A percentile compares a stretch with the other conserved stretches of the same genome.
These are phyloP conservation scores for Suhomyces choctaworum DNA, from an alignment of 1,139 yeast species.

Conservation along the genomic window DNA sequence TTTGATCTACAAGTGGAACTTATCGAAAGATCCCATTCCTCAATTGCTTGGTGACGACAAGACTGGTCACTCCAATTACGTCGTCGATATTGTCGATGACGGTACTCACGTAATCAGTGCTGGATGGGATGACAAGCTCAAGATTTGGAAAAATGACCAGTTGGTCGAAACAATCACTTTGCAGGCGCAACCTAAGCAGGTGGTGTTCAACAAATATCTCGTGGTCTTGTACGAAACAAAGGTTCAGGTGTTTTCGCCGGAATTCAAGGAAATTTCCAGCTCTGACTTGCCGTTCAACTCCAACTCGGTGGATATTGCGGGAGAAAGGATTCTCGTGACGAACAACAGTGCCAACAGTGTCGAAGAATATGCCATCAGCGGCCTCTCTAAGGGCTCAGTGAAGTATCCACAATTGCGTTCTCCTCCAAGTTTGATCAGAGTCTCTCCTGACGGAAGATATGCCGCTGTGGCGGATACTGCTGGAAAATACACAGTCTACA, in stretches of 20 bases:
- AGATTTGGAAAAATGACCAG: conserved; percentile 38
- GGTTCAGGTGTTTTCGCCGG: conserved; percentile 34
- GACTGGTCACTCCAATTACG: conserved; percentile 55
- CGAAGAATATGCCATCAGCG: conserved; percentile 26
- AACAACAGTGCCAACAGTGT: conserved; percentile 44
- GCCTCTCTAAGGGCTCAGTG: conserved; percentile 17
- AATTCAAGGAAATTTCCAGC: conserved; percentile 23
- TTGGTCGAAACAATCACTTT: conserved; percentile 35
- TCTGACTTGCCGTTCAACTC: conserved; percentile 37
- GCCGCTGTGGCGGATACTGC: conserved; percentile 84
- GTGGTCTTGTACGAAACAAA: conserved; percentile 53
- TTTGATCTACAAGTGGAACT: conserved; percentile 59
- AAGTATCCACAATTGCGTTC: conserved; percentile 55
- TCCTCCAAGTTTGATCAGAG: conserved; percentile 59
- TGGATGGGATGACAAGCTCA: conserved; percentile 90
- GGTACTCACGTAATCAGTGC: conserved; percentile 46
- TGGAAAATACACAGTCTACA: conserved; percentile 79
- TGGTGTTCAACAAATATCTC: conserved; percentile 32
- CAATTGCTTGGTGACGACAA: conserved; percentile 25
- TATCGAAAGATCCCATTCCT: conserved; percentile 32
- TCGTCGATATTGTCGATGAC: conserved; percentile 44
- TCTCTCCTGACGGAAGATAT: conserved; percentile 68
- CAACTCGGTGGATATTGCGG: conserved; percentile 34
- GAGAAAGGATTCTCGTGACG: conserved; percentile 50
- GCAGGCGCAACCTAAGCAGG: conserved; percentile 64